Base-by-base conservation (phyloP, 2,329 filamentous ascomycete genomes). In the Blastomyces emzantsi region DNA sequence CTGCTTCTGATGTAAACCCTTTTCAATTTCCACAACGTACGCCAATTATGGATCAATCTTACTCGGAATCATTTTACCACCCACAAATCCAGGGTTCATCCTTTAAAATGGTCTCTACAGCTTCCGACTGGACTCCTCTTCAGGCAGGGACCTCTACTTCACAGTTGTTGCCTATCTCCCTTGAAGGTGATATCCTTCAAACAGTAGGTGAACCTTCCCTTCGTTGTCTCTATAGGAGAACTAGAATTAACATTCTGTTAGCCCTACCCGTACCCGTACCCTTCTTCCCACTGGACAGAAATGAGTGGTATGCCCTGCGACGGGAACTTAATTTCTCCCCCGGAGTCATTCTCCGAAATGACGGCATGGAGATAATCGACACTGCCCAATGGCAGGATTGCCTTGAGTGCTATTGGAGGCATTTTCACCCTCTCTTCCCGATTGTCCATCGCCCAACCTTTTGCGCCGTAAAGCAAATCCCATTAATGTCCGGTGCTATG, bases 181-280 rank as follows among this genome's bases (percentile, higher is more conserved):
- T 76, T 43, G 71, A 72, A 61, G 72, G 72, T 64, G 72, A 69
- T 66, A 69, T 75, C 62, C 72, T 75, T 62, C 74, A 76, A 47
- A 71, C 75, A 62, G 73, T 76, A 72, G 69, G 73, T 72, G 68
- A 70, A 69, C 62, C 63, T 65, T 67, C 62, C 65, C 60, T 78
- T 81, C 67, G 80, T 76, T 68, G 77, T 81, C 15, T 75, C 79
- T 55, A 73, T 75, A 17, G 19, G 28, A 25, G 28, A 61, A 3
- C 39, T 25, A 51, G 9, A n/a, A 60, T 65, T 71, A 66, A 70
- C 64, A 49, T 19, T 6, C 62, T 15, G 15, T 60, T 65, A 76
- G 74, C 69, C 68, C 51, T 78, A 72, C 69, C 73, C 73, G 56
- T 78, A 72, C 69, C 73, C 73, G 64, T 75, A 76, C 67, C 73